Evolutionary conservation across 2,329 filamentous ascomycete species (phyloP).

Genomic region (Beauveria scarabaeidicola): DNA sequence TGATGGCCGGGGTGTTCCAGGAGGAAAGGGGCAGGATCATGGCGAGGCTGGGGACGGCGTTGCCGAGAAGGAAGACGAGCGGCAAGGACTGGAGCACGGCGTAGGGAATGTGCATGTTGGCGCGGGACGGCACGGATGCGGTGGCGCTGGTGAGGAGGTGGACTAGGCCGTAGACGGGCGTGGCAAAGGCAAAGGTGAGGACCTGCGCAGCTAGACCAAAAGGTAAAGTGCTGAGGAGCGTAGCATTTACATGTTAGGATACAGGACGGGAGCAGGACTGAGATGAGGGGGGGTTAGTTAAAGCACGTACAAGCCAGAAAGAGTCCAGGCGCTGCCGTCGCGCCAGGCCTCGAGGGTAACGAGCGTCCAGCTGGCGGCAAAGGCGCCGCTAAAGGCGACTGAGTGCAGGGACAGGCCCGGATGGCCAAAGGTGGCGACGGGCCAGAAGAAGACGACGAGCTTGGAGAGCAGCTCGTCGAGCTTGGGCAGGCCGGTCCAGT

Average conservation of each 20-base stretch:
- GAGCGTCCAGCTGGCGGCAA: constrained; percentile 13
- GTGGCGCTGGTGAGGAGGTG: constrained; percentile 11
- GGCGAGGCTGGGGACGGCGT: constrained; percentile 12
- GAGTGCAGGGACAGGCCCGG: constrained; percentile 15
- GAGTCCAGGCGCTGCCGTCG: constrained; percentile 11
- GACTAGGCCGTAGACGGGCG: constrained; percentile 14
- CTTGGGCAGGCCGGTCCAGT: constrained; percentile 11
- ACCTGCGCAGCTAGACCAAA: constrained; percentile 14
- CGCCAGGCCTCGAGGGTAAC: constrained; percentile 17
- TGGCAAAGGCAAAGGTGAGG: constrained; percentile 16
- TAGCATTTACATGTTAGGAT: not conserved
- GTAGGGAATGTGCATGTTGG: constrained; percentile 14
- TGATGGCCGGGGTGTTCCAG: constrained; percentile 12
- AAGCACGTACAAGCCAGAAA: constrained; percentile 14
- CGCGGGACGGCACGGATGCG: constrained; percentile 11
- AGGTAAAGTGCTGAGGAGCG: constrained; percentile 7
- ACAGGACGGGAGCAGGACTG: too few species aligned
- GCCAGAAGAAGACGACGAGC: constrained; percentile 17
- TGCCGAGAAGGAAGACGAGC: constrained; percentile 12
- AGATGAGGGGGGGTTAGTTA: too few species aligned
- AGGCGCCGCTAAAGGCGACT: constrained; percentile 15
- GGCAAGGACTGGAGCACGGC: constrained; percentile 13
- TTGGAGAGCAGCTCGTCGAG: constrained; percentile 13
- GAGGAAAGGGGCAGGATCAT: constrained; percentile 13
- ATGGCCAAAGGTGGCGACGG: constrained; percentile 9